Evolutionary conservation across 148 eudicot genomes (phyloP).

Genomic region (Vaccinium darrowii): DNA sequence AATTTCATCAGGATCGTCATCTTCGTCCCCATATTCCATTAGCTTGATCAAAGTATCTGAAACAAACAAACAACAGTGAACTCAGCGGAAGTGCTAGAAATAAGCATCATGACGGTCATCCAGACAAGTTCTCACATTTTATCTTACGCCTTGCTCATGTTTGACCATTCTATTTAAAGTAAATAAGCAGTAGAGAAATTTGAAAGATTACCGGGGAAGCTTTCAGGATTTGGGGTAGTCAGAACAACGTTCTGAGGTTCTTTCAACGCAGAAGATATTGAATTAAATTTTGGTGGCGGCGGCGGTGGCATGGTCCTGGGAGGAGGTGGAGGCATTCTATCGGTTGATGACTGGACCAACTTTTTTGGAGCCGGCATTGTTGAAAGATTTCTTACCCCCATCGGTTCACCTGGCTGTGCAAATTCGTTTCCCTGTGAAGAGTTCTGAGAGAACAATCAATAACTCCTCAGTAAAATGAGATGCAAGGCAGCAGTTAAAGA

Average conservation of each 20-base stretch:
- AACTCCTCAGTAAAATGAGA: constrained; percentile 16
- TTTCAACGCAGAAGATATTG: constrained; percentile 26
- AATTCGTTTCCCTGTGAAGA: constrained; percentile 53
- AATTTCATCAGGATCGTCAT: constrained; percentile 44
- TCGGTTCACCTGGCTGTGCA: constrained; percentile 31
- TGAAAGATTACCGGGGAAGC: constrained; percentile 57
- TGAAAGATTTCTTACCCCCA: constrained; percentile 36
- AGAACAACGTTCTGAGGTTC: constrained; percentile 23
- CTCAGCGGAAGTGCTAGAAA: not conserved
- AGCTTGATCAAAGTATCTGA: constrained; percentile 81
- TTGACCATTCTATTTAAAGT: not conserved
- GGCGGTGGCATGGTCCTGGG: constrained; percentile 41
- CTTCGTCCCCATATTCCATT: constrained; percentile 87
- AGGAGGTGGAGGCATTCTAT: constrained; percentile 42
- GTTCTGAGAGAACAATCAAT: constrained; percentile 29
- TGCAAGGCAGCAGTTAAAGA: no score
- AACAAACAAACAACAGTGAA: constrained; percentile 17
- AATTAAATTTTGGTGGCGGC: constrained; percentile 43
- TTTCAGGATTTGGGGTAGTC: constrained; percentile 28
- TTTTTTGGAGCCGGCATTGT: constrained; percentile 40
- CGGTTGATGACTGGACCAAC: constrained; percentile 31
- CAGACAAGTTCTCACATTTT: not conserved
- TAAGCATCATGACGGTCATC: not conserved
- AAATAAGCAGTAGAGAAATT: constrained; percentile 1
- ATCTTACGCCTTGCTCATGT: not conserved